Base-by-base conservation (phyloP, 768 basidiomycete species). In the Rhodocollybia butyracea region DNA sequence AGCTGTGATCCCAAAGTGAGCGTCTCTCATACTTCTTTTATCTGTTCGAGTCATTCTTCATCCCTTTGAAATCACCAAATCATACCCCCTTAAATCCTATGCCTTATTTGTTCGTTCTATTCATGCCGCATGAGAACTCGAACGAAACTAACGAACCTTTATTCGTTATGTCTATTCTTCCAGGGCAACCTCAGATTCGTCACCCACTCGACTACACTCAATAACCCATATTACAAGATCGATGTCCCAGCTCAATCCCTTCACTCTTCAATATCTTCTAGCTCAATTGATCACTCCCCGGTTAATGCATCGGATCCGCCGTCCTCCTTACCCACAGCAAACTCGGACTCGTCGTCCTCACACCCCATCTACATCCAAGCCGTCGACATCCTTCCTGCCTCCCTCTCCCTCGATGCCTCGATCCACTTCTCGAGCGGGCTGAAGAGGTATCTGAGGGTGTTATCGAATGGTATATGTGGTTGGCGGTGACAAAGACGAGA, bases 121-220 rank as follows among this genome's bases (percentile, higher is more conserved):
- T n/a, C n/a, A n/a, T n/a, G n/a, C n/a, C n/a, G n/a, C n/a, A n/a
- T n/a, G n/a, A n/a, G n/a, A n/a, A n/a, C n/a, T n/a, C n/a, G n/a
- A n/a, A n/a, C n/a, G n/a, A n/a, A n/a, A n/a, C n/a, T n/a, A n/a
- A n/a, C n/a, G n/a, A n/a, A n/a, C n/a, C 30, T 22, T 46, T 11
- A n/a, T 53, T n/a, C 40, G 32, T n/a, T 31, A 7, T 34, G 13
- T 36, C 12, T 21, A 15, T 22, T 34, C 46, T 3, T n/a, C 2
- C 51, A 90, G 84, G 94, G 94, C 36, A 91, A 90, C 17, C 79
- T 97, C 24, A 84, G 95, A 69, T 95, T 96, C 67, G 74, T 94
- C 46, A 77, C 83, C 7, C 76, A 74, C n/a, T 69, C 86, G 6
- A 88, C 92, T 0, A 95, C 94, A 0, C 81, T 95, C 51, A 85